A percentile compares a stretch with the other conserved stretches of the same genome.
These are phyloP conservation scores for Komagataea norvegica DNA, from an alignment of 1,139 yeast genomes.

Conservation along the genomic window DNA sequence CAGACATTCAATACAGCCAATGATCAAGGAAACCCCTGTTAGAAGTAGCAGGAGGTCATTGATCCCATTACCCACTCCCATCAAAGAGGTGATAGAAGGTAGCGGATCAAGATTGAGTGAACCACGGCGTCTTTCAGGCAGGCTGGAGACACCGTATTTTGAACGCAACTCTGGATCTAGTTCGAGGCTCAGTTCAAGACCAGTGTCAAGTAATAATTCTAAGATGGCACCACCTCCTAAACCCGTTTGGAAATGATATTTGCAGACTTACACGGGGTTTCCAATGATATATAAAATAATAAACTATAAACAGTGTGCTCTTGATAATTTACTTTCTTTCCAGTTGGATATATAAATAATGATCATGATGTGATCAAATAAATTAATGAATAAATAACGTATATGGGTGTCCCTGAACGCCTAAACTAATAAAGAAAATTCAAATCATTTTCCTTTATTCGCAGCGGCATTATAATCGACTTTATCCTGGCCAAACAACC, in stretches of 20 bases:
- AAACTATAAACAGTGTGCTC: too few relatives aligned
- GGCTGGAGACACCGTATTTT: conserved; percentile 4
- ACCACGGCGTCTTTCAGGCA: conserved; percentile 2
- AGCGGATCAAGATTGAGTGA: conserved; percentile 10
- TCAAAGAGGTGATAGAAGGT: conserved; percentile 19
- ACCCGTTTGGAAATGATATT: conserved; percentile 21
- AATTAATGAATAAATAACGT: not conserved
- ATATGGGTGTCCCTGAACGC: too few relatives aligned
- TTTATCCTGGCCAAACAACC: conserved; percentile 22
- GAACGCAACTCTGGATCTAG: conserved; percentile 5
- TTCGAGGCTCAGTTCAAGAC: conserved; percentile 12
- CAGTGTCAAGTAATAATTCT: conserved; percentile 15
- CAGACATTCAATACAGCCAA: conserved; percentile 21
- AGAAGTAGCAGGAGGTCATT: conserved; percentile 16
- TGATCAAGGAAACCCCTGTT: conserved; percentile 16
- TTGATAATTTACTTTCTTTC: too few relatives aligned
- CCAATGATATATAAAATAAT: too few relatives aligned
- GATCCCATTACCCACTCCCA: conserved; percentile 25
- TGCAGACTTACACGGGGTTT: too few relatives aligned
- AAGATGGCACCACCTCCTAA: conserved; percentile 17
- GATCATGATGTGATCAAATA: conserved; percentile 2
- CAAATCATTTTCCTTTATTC: conserved; percentile 7
- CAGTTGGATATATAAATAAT: too few relatives aligned
- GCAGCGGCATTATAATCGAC: conserved; percentile 18
- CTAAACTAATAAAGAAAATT: not conserved